phyloP scores from a whole-genome alignment of 1,139 yeast genomes.

The Blastobotrys persicus region DNA sequence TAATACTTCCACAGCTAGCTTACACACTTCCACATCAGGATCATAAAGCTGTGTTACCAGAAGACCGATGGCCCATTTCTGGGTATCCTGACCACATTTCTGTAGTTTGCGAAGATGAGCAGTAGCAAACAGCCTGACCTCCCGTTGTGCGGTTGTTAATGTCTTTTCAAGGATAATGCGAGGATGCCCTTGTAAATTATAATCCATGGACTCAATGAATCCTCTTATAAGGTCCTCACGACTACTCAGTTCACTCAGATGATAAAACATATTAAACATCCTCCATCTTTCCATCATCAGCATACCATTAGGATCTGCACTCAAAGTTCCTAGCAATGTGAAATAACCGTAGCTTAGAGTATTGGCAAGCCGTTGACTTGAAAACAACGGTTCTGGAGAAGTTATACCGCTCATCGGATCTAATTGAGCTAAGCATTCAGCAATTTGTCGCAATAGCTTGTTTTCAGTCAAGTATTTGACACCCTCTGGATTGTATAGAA shows the following conservation, averaged over 20 bases:
- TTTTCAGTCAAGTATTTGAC: slow-evolving; percentile 64
- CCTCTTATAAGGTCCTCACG: slow-evolving; percentile 59
- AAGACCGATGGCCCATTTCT: slow-evolving; percentile 46
- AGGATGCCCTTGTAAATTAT: slow-evolving; percentile 62
- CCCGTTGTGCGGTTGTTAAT: slow-evolving; percentile 53
- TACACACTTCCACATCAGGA: slow-evolving; percentile 54
- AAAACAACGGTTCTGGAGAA: slow-evolving; percentile 71
- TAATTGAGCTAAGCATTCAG: slow-evolving; percentile 83
- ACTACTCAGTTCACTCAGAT: slow-evolving; percentile 56
- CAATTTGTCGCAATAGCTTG: slow-evolving; percentile 79
- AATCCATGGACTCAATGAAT: slow-evolving; percentile 61
- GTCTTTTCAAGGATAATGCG: slow-evolving; percentile 65
- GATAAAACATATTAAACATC: slow-evolving; percentile 74
- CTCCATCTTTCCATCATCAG: slow-evolving; percentile 76
- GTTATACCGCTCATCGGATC: slow-evolving; percentile 76
- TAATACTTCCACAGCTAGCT: slow-evolving; percentile 53
- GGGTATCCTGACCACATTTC: slow-evolving; percentile 30
- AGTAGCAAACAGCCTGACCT: slow-evolving; percentile 57
- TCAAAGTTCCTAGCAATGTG: slow-evolving; percentile 69
- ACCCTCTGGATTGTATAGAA: slow-evolving; percentile 67
- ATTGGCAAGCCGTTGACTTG: slow-evolving; percentile 54
- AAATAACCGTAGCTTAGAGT: slow-evolving; percentile 79
- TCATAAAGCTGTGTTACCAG: slow-evolving; percentile 74
- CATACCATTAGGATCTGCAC: slow-evolving; percentile 60
- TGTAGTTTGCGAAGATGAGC: slow-evolving; percentile 48